phyloP scores from a whole-genome alignment of 2,329 filamentous ascomycete genomes.

The Myriosclerotinia curreyana region DNA sequence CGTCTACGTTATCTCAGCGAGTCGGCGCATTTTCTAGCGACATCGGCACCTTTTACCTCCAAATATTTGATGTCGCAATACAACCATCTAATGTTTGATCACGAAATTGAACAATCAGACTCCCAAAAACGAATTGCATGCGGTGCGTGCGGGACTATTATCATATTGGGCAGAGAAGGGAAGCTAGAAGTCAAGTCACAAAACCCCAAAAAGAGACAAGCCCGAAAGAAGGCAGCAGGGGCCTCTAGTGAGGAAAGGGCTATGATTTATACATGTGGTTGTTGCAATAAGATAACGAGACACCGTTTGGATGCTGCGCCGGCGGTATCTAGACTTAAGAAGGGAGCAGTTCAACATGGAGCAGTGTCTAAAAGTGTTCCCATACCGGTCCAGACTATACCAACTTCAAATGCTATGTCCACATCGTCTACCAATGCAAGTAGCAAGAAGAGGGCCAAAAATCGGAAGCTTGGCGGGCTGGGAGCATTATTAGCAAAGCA shows the following conservation, averaged over 20 bases:
- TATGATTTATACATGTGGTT: conserved; percentile 36
- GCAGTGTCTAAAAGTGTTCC: background rate
- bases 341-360: background rate
- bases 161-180: conserved; percentile 48
- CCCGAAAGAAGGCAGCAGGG: conserved; percentile 7
- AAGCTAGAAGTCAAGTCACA: conserved; percentile 26
- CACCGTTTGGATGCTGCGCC: conserved; percentile 24
- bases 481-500: conserved; percentile 54
- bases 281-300: conserved; percentile 34
- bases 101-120: conserved; percentile 47
- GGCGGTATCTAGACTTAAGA: conserved; percentile 12
- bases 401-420: conserved; percentile 30
- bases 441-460: conserved; percentile 65
- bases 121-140: conserved; percentile 55
- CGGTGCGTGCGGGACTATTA: conserved; percentile 58
- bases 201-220: background rate
- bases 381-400: background rate
- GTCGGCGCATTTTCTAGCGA: conserved; percentile 56
- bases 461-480: conserved; percentile 59
- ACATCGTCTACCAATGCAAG: conserved; percentile 49
- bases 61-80: conserved; percentile 57
- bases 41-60: conserved; percentile 54
- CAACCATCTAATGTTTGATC: conserved; percentile 49
- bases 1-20: conserved; percentile 48
- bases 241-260: conserved; percentile 21